A percentile compares a stretch with the other conserved stretches of the same genome.
Conservation (phyloP, 331 rosid genomes). For the Spiraea crenata region DNA sequence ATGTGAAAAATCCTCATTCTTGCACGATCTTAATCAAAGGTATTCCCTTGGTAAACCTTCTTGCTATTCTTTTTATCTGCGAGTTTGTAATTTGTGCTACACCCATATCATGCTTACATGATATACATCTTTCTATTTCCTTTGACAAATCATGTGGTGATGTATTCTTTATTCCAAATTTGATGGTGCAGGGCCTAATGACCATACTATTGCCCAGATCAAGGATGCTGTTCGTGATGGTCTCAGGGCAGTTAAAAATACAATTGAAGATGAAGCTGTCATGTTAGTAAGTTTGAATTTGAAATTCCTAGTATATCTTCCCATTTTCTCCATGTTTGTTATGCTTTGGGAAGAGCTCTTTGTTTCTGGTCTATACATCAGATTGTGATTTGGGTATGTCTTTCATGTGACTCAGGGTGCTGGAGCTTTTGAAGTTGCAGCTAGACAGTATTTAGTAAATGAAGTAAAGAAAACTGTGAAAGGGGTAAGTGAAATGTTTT, state of each 20-base stretch:
- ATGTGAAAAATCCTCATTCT: conserved; percentile 89
- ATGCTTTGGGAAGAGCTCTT: background rate
- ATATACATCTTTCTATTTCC: conserved; percentile 8
- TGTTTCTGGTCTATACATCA: background rate
- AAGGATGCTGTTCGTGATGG: conserved; percentile 98
- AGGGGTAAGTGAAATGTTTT: conserved; percentile 66
- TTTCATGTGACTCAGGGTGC: conserved; percentile 58
- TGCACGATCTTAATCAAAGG: conserved; percentile 97
- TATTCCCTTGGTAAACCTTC: conserved; percentile 19
- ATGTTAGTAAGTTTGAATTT: conserved; percentile 47
- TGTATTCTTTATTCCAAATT: conserved; percentile 19
- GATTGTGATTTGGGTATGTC: conserved; percentile 17
- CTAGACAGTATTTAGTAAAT: conserved; percentile 73
- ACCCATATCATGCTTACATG: conserved; percentile 5
- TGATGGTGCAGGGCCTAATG: conserved; percentile 81
- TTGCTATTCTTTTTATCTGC: background rate
- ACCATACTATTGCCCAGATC: conserved; percentile 94
- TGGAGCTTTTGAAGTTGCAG: conserved; percentile 98
- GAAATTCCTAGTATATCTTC: background rate
- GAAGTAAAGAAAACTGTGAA: conserved; percentile 91
- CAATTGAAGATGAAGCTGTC: conserved; percentile 92
- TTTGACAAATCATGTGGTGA: conserved; percentile 15
- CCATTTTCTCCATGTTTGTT: background rate
- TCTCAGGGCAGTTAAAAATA: conserved; percentile 90
- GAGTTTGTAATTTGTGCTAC: background rate